Evolutionary conservation across 352 stramenopile genomes (phyloP).

Genomic region (Phytophthora meadii): DNA sequence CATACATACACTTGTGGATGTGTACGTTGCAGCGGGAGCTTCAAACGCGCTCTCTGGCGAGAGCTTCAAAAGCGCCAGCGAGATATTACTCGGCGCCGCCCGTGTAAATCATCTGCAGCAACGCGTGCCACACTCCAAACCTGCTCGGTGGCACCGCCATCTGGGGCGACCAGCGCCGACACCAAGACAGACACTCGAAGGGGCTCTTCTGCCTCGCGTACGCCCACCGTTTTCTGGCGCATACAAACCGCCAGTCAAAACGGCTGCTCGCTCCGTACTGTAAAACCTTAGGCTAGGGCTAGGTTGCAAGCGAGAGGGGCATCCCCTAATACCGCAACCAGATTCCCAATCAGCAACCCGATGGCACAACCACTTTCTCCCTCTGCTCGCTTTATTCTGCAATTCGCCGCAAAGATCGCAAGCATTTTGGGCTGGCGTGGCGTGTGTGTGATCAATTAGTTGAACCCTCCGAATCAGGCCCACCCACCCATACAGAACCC

Average conservation of each 20-base stretch:
- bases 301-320: slow-evolving; percentile 26
- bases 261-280: slow-evolving; percentile 25
- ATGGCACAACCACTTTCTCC: slow-evolving; percentile 37
- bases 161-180: slow-evolving; percentile 5
- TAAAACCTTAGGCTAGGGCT: slow-evolving; percentile 33
- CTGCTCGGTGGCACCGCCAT: neutral
- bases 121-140: neutral
- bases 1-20: slow-evolving; percentile 34
- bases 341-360: slow-evolving; percentile 17
- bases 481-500: slow-evolving; percentile 3
- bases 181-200: slow-evolving; percentile 8
- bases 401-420: slow-evolving; percentile 58
- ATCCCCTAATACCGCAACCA: slow-evolving; percentile 17
- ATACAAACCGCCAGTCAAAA: slow-evolving; percentile 31
- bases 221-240: slow-evolving; percentile 16
- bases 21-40: slow-evolving; percentile 19
- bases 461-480: slow-evolving; percentile 24
- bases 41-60: slow-evolving; percentile 25
- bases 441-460: slow-evolving; percentile 13
- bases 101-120: neutral
- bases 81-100: neutral
- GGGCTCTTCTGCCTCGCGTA: slow-evolving; percentile 5
- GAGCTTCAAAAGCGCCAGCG: neutral
- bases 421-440: no score
- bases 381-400: slow-evolving; percentile 43